Evolutionary conservation across 179 eudicot genomes (phyloP), one percentile per base, ranked within the genome.

Genomic region (Beta lomatogona): DNA sequence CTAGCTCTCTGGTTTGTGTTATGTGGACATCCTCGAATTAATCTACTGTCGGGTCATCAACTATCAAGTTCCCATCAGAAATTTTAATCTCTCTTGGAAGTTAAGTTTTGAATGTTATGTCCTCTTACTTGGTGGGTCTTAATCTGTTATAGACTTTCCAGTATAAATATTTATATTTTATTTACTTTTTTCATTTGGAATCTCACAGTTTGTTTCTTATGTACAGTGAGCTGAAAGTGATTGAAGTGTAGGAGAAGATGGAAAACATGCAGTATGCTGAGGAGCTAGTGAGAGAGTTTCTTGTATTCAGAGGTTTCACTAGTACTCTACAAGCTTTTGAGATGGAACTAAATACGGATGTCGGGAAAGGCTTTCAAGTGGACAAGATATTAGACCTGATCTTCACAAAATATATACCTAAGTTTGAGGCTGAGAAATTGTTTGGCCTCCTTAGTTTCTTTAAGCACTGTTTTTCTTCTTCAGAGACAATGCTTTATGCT

Each of bases 261-360:
- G 97, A 95, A 85, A 90, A 94, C 72, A 89, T 94, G 92, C 87
- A 75, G 80, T 92, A 90, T 82, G 99, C 96, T 3, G 99, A 96
- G 90, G 98, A 96, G 88, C 91, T 96, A 28, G 94, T 94, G 77
- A 88, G 91, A 78, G 99, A 96, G 83, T 96, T 92, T 78, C 93
- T 96, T 22, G 91, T 91, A 77, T 96, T 94, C 78, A 89, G 99
- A 87, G 98, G 99, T 71, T 96, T 96, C 81, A 94, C 97, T 77
- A 89, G 73, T 76, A 96, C 95, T 72, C 83, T 96, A 77, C 97
- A 96, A 86, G 85, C 93, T 73, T 91, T 89, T 82, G 96, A 89
- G 81, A 88, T 88, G 84, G 98, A 96, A 85, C 77, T 94, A 55
- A 86, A 83, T 76, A 94, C 93, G n/a, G 99, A 94, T 84, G 77